These are phyloP conservation scores for Kluyveromyces wickerhamii DNA, from an alignment of 805 yeast genomes.

Conservation along the genomic window DNA sequence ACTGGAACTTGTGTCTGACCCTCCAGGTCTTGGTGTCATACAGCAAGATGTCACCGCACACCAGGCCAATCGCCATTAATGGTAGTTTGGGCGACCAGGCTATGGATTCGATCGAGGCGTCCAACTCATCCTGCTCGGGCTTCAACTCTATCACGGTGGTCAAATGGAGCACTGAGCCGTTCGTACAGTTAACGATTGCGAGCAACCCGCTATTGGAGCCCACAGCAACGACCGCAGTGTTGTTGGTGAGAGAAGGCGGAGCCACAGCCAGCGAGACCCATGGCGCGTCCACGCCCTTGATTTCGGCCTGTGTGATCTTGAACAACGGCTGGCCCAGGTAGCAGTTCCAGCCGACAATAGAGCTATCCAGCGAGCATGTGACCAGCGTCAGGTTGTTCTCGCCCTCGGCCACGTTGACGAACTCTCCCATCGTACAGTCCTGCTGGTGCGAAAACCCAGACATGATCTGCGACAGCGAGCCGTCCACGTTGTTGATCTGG, in stretches of 20 bases:
- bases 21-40: conserved; percentile 85
- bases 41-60: conserved; percentile 76
- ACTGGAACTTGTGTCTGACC: conserved; percentile 58
- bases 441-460: conserved; percentile 72
- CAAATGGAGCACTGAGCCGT: conserved; percentile 60
- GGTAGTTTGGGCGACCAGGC: conserved; percentile 64
- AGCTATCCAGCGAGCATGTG: conserved; percentile 78
- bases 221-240: conserved; percentile 53
- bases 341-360: conserved; percentile 84
- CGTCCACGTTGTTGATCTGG: conserved; percentile 46
- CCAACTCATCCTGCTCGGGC: conserved; percentile 49
- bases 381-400: conserved; percentile 58
- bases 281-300: conserved; percentile 72
- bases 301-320: conserved; percentile 55
- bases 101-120: conserved; percentile 71
- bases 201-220: conserved; percentile 88
- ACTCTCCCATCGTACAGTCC: conserved; percentile 75
- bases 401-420: conserved; percentile 48
- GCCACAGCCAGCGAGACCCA: conserved; percentile 67
- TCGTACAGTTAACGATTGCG: conserved; percentile 65
- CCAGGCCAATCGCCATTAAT: conserved; percentile 80
- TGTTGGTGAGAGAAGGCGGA: conserved; percentile 33
- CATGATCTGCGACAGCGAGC: conserved; percentile 61
- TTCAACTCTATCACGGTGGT: conserved; percentile 56
- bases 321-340: conserved; percentile 65